Percentiles rank a stretch among this genome's conserved stretches.
phyloP scores from a whole-genome alignment of 2,329 filamentous ascomycete genomes.

The Fusarium anguioides region DNA sequence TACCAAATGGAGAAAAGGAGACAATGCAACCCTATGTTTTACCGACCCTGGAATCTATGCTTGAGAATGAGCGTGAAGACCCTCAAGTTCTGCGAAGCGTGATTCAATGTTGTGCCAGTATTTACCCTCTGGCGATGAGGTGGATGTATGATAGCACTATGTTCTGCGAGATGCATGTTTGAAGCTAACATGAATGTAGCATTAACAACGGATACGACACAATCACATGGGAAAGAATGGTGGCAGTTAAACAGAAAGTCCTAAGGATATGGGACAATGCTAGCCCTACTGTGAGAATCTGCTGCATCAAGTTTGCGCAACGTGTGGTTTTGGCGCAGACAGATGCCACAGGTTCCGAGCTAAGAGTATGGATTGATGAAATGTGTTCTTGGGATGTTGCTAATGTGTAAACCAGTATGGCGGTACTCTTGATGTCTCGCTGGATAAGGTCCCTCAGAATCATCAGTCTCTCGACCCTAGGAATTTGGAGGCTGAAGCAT shows the following conservation, averaged over 20 bases:
- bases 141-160: conserved; percentile 81
- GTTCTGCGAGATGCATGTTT: conserved; percentile 12
- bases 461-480: conserved; percentile 83
- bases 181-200: conserved; percentile 62
- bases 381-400: neutral
- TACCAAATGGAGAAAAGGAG: conserved; percentile 82
- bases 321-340: conserved; percentile 93
- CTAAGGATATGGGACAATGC: conserved; percentile 88
- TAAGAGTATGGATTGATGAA: conserved; percentile 69
- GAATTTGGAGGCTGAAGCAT: conserved; percentile 91
- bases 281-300: conserved; percentile 81
- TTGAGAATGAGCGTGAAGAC: conserved; percentile 81
- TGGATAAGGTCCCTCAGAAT: conserved; percentile 84
- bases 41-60: conserved; percentile 76
- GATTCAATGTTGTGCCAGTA: conserved; percentile 88
- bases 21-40: conserved; percentile 81
- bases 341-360: conserved; percentile 81
- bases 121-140: conserved; percentile 91
- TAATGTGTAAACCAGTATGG: conserved; percentile 53
- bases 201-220: conserved; percentile 87
- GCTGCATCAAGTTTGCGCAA: conserved; percentile 98
- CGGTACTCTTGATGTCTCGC: conserved; percentile 77
- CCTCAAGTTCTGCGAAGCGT: conserved; percentile 83
- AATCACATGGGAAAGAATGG: conserved; percentile 87
- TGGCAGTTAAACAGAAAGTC: conserved; percentile 88